Evolutionary conservation across 495 filamentous ascomycete species (phyloP).

Genomic region (Paragyromitra xinjiangensis): DNA sequence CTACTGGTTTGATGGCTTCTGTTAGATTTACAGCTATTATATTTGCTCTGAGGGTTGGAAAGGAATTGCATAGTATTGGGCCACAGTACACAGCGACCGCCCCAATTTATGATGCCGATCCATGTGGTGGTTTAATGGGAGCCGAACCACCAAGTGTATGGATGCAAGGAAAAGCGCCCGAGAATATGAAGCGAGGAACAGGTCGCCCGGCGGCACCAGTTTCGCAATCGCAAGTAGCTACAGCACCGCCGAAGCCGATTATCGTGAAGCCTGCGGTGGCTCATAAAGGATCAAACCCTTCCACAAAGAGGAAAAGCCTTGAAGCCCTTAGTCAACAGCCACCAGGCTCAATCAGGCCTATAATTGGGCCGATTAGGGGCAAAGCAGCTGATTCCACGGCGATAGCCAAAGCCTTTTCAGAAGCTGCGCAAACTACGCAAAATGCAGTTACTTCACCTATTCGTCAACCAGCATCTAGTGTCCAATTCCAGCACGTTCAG

Average conservation of each 20-base stretch:
- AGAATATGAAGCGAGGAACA: slow-evolving; percentile 1
- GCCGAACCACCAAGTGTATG: slow-evolving; percentile 28
- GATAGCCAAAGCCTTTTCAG: background rate
- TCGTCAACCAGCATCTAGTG: background rate
- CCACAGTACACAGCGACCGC: background rate
- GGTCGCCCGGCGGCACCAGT: background rate
- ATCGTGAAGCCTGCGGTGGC: background rate
- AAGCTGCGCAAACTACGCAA: background rate
- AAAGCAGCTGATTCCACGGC: background rate
- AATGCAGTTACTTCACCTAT: background rate
- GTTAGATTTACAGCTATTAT: slow-evolving; percentile 39
- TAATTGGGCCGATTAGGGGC: background rate
- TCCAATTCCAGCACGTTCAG: background rate
- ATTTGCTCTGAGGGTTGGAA: slow-evolving; percentile 25
- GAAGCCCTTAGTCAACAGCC: background rate
- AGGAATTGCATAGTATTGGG: background rate
- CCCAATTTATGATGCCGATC: slow-evolving; percentile 23
- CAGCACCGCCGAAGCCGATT: background rate
- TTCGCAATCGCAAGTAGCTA: background rate
- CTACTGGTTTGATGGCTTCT: slow-evolving; percentile 16
- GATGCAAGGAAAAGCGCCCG: slow-evolving; percentile 1
- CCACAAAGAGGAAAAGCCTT: background rate
- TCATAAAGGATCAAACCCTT: background rate
- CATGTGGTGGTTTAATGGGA: slow-evolving; percentile 41
- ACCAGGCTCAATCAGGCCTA: background rate